phyloP scores from a whole-genome alignment of 2,329 filamentous ascomycete species.

The Neonectria coccinea region DNA sequence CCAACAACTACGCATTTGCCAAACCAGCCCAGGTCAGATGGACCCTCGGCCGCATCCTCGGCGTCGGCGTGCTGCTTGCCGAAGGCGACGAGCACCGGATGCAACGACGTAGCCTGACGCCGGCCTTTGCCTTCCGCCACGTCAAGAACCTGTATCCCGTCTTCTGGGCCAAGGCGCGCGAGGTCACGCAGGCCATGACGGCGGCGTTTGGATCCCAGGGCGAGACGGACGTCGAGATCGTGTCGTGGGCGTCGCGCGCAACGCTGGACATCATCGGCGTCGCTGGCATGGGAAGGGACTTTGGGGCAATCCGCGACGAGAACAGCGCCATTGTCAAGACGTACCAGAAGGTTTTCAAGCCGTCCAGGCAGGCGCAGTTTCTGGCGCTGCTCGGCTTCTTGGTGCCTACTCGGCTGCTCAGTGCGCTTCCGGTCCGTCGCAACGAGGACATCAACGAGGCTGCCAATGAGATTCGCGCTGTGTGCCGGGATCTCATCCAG shows the following conservation, averaged over 20 bases:
- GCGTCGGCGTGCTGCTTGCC: slow-evolving; percentile 79
- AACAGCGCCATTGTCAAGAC: slow-evolving; percentile 68
- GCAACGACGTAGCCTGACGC: slow-evolving; percentile 82
- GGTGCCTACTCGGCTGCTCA: slow-evolving; percentile 71
- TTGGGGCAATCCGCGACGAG: slow-evolving; percentile 72
- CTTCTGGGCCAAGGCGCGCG: slow-evolving; percentile 83
- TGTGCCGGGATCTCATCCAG: slow-evolving; percentile 75
- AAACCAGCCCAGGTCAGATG: slow-evolving; percentile 69
- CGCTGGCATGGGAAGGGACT: slow-evolving; percentile 78
- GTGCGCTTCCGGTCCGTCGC: slow-evolving; percentile 73
- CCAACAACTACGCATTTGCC: slow-evolving; percentile 75
- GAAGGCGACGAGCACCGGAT: slow-evolving; percentile 92
- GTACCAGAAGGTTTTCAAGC: slow-evolving; percentile 68
- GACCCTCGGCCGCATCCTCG: slow-evolving; percentile 72
- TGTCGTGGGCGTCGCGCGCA: slow-evolving; percentile 72
- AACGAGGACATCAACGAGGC: slow-evolving; percentile 74
- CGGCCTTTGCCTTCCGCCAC: slow-evolving; percentile 87
- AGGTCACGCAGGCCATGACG: slow-evolving; percentile 74
- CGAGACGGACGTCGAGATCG: slow-evolving; percentile 65
- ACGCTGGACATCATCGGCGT: slow-evolving; percentile 82
- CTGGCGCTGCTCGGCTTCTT: slow-evolving; percentile 71
- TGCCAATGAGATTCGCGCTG: slow-evolving; percentile 68
- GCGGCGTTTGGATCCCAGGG: slow-evolving; percentile 48
- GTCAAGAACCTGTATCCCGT: slow-evolving; percentile 85
- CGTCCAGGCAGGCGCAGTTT: slow-evolving; percentile 62